phyloP scores from a whole-genome alignment of 2,329 filamentous ascomycete species.

The Aureobasidium mangrovei region DNA sequence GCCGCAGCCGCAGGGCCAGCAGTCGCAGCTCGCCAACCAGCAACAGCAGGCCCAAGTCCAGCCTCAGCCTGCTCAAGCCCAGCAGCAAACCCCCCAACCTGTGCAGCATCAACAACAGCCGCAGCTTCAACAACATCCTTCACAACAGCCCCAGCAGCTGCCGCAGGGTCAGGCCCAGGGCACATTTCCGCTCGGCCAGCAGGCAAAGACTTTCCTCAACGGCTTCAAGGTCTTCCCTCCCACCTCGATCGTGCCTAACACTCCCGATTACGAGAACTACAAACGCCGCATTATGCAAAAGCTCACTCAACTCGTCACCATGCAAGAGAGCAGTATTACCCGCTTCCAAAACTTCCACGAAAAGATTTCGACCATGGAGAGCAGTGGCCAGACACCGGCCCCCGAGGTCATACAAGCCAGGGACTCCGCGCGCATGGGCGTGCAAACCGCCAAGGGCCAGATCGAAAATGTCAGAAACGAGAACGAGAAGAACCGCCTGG shows the following conservation, averaged over 20 bases:
- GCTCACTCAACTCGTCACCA: slow-evolving; percentile 8
- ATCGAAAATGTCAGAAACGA: slow-evolving; percentile 13
- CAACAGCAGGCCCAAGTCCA: slow-evolving; percentile 1
- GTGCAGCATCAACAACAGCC: slow-evolving; percentile 2
- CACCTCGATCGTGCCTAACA: slow-evolving; percentile 10
- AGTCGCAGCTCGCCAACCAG: slow-evolving; percentile 1
- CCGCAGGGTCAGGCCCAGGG: slow-evolving; percentile 19
- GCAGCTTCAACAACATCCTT: slow-evolving; percentile 17
- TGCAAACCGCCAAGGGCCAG: slow-evolving; percentile 14
- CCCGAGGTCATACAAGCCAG: slow-evolving; percentile 12
- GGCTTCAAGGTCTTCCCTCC: slow-evolving; percentile 15
- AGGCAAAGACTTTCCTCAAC: slow-evolving; percentile 16
- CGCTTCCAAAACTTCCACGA: slow-evolving; percentile 4
- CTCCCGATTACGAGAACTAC: slow-evolving; percentile 15
- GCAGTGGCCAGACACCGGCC: slow-evolving; percentile 6
- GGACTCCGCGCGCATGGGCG: slow-evolving; percentile 10
- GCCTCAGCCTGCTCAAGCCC: slow-evolving; percentile 6
- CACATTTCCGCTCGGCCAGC: slow-evolving; percentile 25
- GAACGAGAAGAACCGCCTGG: slow-evolving; percentile 15
- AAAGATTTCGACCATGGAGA: slow-evolving; percentile 10
- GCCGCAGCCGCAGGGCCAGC: background rate
- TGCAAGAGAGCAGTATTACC: slow-evolving; percentile 12
- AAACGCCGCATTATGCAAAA: slow-evolving; percentile 12
- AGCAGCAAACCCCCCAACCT: background rate
- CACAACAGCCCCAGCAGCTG: slow-evolving; percentile 15